Conservation (phyloP, 176 grass and related monocot species). For the Saccharum spontaneum region DNA sequence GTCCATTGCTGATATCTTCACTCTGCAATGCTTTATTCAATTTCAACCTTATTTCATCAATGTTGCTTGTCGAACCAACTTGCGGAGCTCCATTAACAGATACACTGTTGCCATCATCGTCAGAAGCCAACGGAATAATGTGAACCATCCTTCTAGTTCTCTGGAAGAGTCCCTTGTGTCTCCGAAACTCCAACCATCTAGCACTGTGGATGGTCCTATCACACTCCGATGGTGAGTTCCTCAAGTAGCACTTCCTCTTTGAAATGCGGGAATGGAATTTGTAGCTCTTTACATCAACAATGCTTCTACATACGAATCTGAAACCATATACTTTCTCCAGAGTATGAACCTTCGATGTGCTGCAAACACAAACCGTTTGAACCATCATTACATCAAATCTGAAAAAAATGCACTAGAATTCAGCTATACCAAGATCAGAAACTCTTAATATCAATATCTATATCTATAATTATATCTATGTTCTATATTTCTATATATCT, state of each 20-base stretch:
- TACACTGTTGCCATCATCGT: conserved; percentile 58
- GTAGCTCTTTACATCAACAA: conserved; percentile 42
- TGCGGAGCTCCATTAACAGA: conserved; percentile 66
- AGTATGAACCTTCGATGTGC: conserved; percentile 63
- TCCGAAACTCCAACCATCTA: conserved; percentile 69
- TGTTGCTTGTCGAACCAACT: conserved; percentile 53
- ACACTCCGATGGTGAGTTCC: conserved; percentile 30
- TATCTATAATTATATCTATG: too few species aligned
- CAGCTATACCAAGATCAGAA: background rate
- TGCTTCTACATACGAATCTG: conserved; percentile 51
- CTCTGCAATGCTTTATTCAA: conserved; percentile 69
- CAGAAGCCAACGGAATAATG: conserved; percentile 52
- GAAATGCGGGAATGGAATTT: conserved; percentile 44
- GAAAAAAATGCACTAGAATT: background rate
- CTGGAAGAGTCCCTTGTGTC: conserved; percentile 35
- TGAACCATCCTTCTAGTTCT: conserved; percentile 42
- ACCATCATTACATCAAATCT: background rate
- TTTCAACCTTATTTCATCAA: conserved; percentile 77
- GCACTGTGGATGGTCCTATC: conserved; percentile 26
- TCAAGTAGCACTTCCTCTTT: conserved; percentile 48
- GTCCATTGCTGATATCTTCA: conserved; percentile 66
- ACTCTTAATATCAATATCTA: background rate
- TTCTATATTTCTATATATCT: background rate
- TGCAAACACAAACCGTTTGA: conserved; percentile 35
- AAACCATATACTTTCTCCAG: conserved; percentile 52